Percentiles rank a stretch among this genome's conserved stretches.
phyloP scores from a whole-genome alignment of 352 stramenopile species.

The Pythium periplocum region DNA sequence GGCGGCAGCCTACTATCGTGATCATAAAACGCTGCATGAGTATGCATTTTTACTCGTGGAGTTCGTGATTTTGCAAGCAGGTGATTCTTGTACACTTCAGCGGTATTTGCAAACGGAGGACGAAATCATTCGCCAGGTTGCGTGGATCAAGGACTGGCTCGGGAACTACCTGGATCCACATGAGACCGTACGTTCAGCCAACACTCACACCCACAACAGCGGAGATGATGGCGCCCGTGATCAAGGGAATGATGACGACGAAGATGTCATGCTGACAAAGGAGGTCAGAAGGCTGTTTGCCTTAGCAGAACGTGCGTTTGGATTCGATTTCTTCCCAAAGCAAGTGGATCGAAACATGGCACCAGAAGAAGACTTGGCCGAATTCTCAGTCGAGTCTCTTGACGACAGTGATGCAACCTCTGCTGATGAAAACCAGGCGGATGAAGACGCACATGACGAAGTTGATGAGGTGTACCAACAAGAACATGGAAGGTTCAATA shows the following conservation, averaged over 20 bases:
- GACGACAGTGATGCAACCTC: neutral
- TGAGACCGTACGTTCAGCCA: constrained; percentile 3
- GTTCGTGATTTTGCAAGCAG: constrained; percentile 33
- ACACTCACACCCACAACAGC: neutral
- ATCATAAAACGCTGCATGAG: constrained; percentile 33
- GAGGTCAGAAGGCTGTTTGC: constrained; percentile 15
- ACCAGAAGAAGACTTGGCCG: no score
- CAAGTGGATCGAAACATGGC: no score
- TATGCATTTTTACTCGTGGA: constrained; percentile 53
- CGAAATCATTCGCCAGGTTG: constrained; percentile 24
- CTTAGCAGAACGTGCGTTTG: constrained; percentile 18
- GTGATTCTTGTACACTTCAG: constrained; percentile 25
- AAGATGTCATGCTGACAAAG: constrained; percentile 7
- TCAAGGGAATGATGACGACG: neutral
- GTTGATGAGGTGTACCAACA: no score
- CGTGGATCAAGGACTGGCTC: constrained; percentile 52
- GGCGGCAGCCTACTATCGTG: constrained; percentile 56
- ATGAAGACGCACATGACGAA: neutral
- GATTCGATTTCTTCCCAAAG: constrained; percentile 1
- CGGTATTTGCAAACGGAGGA: constrained; percentile 30
- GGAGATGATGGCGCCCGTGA: neutral
- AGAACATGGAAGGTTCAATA: no score
- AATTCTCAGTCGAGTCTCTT: neutral
- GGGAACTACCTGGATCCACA: constrained; percentile 34
- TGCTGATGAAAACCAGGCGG: no score